phyloP scores from a whole-genome alignment of 441 rosid species.

The Capsella rubella region DNA sequence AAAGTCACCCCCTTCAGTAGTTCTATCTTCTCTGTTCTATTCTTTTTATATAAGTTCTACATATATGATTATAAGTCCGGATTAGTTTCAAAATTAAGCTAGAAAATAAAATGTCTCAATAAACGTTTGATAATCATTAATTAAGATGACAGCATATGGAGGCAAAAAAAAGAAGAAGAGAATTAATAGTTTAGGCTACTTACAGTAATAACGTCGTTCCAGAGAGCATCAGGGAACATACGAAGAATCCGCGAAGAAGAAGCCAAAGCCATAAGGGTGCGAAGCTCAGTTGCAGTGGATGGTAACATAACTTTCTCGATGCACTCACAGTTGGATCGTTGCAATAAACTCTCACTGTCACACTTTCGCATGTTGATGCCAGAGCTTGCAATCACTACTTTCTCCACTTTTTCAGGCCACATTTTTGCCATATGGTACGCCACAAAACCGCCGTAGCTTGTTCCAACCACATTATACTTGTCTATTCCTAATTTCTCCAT shows the following conservation, averaged over 20 bases:
- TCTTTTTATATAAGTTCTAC: slow-evolving; percentile 66
- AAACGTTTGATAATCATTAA: not conserved
- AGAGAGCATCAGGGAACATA: slow-evolving; percentile 63
- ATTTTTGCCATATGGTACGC: slow-evolving; percentile 72
- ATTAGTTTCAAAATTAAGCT: not conserved
- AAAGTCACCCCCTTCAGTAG: slow-evolving; percentile 63
- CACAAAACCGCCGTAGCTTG: slow-evolving; percentile 92
- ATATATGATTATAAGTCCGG: not conserved
- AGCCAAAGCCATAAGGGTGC: slow-evolving; percentile 58
- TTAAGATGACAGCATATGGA: not conserved
- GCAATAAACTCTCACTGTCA: slow-evolving; percentile 55
- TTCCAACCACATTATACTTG: slow-evolving; percentile 66
- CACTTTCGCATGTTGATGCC: slow-evolving; percentile 66
- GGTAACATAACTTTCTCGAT: slow-evolving; percentile 79
- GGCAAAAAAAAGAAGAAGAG: not conserved
- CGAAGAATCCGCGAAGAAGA: slow-evolving; percentile 40
- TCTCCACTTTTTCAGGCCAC: slow-evolving; percentile 77
- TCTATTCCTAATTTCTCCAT: slow-evolving; percentile 56
- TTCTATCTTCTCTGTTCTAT: slow-evolving; percentile 73
- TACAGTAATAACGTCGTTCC: slow-evolving; percentile 63
- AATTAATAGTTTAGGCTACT: slow-evolving; percentile 22
- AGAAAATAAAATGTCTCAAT: not conserved
- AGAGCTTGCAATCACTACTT: slow-evolving; percentile 86
- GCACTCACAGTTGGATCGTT: slow-evolving; percentile 56
- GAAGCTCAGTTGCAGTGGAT: slow-evolving; percentile 56